Evolutionary conservation across 257 asterid species (phyloP).

Genomic region (Euphrasia confusa): DNA sequence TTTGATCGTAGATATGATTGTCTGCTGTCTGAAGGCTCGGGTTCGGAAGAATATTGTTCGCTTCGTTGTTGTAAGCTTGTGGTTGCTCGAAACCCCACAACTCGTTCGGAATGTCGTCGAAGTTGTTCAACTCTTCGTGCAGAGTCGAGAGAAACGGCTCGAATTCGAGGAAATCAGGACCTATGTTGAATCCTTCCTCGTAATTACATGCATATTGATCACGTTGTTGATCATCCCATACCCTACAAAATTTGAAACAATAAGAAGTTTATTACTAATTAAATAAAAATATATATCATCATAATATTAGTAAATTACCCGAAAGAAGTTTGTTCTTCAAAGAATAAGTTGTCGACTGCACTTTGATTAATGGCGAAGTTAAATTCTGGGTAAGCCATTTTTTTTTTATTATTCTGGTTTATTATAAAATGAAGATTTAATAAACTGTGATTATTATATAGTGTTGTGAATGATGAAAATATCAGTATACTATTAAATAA

Average conservation of each 20-base stretch:
- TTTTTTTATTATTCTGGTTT: background rate
- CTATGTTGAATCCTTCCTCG: slow-evolving; percentile 29
- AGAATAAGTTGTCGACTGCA: slow-evolving; percentile 29
- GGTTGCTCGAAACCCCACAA: slow-evolving; percentile 35
- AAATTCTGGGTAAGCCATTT: slow-evolving; percentile 31
- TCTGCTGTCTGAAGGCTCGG: slow-evolving; percentile 16
- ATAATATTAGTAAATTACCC: slow-evolving; percentile 27
- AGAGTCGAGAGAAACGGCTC: slow-evolving; percentile 25
- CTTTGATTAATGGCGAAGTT: slow-evolving; percentile 29
- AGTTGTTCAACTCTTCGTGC: slow-evolving; percentile 28
- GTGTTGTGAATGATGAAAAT: slow-evolving; percentile 10
- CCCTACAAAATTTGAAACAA: slow-evolving; percentile 25
- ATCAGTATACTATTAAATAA: slow-evolving; percentile 16
- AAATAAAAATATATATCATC: background rate
- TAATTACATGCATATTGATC: slow-evolving; percentile 3
- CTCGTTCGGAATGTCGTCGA: slow-evolving; percentile 41
- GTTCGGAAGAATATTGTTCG: background rate
- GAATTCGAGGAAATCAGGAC: slow-evolving; percentile 17
- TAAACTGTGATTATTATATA: slow-evolving; percentile 17
- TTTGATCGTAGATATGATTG: slow-evolving; percentile 7
- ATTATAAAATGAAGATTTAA: no score
- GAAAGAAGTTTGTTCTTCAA: slow-evolving; percentile 31
- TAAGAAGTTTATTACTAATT: background rate
- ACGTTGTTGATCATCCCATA: slow-evolving; percentile 36
- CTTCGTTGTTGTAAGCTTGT: slow-evolving; percentile 22